A percentile compares a stretch with the other conserved stretches of the same genome.
Evolutionary conservation across 768 basidiomycete genomes (phyloP).

Genomic region (Lactarius sanguifluus): DNA sequence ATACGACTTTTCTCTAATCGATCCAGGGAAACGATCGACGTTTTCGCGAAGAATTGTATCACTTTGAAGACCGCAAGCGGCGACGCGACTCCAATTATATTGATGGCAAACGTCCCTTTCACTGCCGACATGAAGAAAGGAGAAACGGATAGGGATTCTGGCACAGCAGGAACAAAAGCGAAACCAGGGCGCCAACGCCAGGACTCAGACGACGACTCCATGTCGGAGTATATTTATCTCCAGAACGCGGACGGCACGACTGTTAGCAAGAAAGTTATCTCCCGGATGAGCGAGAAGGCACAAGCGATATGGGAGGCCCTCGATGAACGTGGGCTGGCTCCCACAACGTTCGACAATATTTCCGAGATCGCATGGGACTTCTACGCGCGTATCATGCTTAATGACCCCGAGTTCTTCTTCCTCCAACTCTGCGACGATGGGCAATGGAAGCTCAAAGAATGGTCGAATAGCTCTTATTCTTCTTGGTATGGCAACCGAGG

Average conservation of each 20-base stretch:
- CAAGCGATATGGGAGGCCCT: not conserved
- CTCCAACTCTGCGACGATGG: slow-evolving; percentile 1
- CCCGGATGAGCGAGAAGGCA: not conserved
- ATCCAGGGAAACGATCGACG: not conserved
- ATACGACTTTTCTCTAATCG: not conserved
- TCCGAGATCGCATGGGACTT: not conserved
- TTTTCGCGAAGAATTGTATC: not conserved
- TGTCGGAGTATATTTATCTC: not conserved
- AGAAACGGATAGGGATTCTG: not conserved
- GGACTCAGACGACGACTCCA: not conserved
- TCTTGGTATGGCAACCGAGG: not conserved
- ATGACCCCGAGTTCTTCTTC: not conserved
- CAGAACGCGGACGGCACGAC: not conserved
- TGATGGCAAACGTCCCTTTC: not conserved
- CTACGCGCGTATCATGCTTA: not conserved
- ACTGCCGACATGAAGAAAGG: not conserved
- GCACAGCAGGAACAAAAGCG: not conserved
- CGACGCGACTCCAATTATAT: not conserved
- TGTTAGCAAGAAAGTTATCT: not conserved
- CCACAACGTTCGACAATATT: not conserved
- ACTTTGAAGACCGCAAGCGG: not conserved
- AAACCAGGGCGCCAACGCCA: not conserved
- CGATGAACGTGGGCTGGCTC: not conserved
- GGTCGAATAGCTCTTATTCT: not conserved
- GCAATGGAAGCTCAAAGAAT: not conserved